phyloP scores from a whole-genome alignment of 2,329 filamentous ascomycete genomes.

The Periconia digitata region DNA sequence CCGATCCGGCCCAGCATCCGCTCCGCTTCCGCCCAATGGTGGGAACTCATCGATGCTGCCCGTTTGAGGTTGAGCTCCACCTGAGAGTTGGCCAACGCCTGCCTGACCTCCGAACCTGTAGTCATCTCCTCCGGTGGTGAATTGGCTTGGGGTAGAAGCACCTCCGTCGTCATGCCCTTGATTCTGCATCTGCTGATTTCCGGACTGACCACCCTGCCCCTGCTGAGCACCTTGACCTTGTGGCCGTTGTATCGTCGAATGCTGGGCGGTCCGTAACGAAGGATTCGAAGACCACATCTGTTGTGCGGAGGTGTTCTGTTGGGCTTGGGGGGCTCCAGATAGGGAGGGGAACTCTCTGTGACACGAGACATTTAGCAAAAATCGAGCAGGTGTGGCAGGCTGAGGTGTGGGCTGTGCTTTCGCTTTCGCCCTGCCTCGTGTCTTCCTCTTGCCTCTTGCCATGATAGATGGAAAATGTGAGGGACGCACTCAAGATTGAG shows the following conservation, averaged over 20 bases:
- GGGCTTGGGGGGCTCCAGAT: conserved; percentile 58
- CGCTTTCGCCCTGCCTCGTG: conserved; percentile 3
- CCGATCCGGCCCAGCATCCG: conserved; percentile 55
- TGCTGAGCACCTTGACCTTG: conserved; percentile 43
- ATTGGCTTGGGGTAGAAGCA: conserved; percentile 49
- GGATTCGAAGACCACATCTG: conserved; percentile 59
- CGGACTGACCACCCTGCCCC: conserved; percentile 37
- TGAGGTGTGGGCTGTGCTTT: background rate
- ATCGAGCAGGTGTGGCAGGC: background rate
- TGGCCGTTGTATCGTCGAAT: conserved; percentile 57
- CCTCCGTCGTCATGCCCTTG: conserved; percentile 41
- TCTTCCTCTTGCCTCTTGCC: conserved; percentile 9
- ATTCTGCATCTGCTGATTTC: conserved; percentile 48
- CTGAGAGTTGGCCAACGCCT: conserved; percentile 55
- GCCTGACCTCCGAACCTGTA: conserved; percentile 60
- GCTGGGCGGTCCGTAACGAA: conserved; percentile 55
- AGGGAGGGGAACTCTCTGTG: conserved; percentile 64
- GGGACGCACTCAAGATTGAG: conserved; percentile 59
- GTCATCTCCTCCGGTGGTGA: conserved; percentile 55
- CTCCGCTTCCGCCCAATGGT: conserved; percentile 56
- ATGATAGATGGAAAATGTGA: conserved; percentile 1
- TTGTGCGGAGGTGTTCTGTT: conserved; percentile 54
- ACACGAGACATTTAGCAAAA: conserved; percentile 24
- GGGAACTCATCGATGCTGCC: conserved; percentile 63
- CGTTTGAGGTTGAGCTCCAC: conserved; percentile 54